Evolutionary conservation across 2,329 filamentous ascomycete genomes (phyloP).

Genomic region (Fusarium sp.): DNA sequence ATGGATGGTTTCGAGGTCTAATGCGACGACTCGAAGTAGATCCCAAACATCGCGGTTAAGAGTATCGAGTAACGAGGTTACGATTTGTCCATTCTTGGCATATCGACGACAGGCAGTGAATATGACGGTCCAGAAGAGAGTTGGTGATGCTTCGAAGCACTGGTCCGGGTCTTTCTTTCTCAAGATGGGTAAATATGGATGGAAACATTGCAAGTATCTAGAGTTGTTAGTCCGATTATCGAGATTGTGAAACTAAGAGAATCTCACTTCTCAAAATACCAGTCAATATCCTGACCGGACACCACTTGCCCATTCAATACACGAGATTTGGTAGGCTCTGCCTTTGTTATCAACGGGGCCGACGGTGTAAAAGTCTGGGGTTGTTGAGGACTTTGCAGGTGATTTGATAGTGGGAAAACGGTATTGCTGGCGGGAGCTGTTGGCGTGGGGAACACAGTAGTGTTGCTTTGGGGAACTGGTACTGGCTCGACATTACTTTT

Average conservation of each 20-base stretch:
- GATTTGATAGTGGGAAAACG: constrained; percentile 18
- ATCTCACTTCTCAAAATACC: constrained; percentile 65
- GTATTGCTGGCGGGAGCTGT: constrained; percentile 22
- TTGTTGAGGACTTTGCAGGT: constrained; percentile 13
- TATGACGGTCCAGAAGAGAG: constrained; percentile 68
- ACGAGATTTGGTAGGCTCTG: constrained; percentile 55
- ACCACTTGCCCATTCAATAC: constrained; percentile 62
- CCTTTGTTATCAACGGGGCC: constrained; percentile 33
- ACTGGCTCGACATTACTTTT: constrained; percentile 39
- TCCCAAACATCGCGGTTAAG: constrained; percentile 61
- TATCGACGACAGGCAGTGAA: constrained; percentile 64
- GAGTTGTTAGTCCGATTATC: not conserved
- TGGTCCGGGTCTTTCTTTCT: constrained; percentile 63
- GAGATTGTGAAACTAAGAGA: not conserved
- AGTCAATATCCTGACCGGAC: constrained; percentile 65
- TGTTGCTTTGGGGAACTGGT: constrained; percentile 47
- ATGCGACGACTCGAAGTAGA: constrained; percentile 56
- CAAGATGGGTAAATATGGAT: constrained; percentile 65
- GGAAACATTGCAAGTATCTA: constrained; percentile 65
- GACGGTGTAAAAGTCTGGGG: constrained; percentile 13
- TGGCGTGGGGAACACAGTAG: constrained; percentile 40
- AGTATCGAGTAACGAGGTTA: constrained; percentile 61
- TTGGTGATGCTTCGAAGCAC: constrained; percentile 60
- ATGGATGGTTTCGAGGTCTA: constrained; percentile 63
- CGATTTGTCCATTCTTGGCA: constrained; percentile 56